Base-by-base conservation (phyloP, 768 basidiomycete species). In the Lentinula aciculospora region DNA sequence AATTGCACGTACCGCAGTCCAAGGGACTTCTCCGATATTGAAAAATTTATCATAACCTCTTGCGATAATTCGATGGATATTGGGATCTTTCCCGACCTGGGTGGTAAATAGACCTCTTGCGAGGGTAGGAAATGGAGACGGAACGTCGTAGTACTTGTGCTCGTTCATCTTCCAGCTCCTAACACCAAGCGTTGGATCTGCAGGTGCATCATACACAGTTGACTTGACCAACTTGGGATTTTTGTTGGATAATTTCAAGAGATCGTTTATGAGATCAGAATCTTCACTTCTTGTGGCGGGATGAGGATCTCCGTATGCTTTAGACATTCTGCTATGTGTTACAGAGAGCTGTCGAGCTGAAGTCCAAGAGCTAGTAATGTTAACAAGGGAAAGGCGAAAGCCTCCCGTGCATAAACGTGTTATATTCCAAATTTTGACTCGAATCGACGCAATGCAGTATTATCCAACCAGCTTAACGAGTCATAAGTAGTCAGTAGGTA, bases 21-120 rank as follows among this genome's bases (percentile, higher is more conserved):
- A 98, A 2, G 88, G 91, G 4, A 98, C 93, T 69, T 99, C 97
- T 3, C 87, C 92, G 29, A 97, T 92, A 67, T 97, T 98, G 78
- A 98, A 98, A 72, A 99, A 98, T 75, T 99, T 99, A 76, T 98
- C 97, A 68, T 99, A 98, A 0, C 96, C 97, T 46, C 97, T 76
- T 0, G 82, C 88, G 1, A 97, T 85, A 57, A 99, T 94, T 57
- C 85, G 74, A 58, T 77, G 67, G 42, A 69, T 72, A 37, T 66
- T 69, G 42, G 69, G 65, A 56, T 68, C 59, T 1, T 53, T 56
- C 6, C 68, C 58, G 13, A 79, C 56, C 32, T 88, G 80, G 10
- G 74, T 69, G 0, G 91, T 88, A 69, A 98, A 98, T 25, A 99
- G 67, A 0, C 97, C 97, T 27, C 97, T 76, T 0, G 94, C 97